Evolutionary conservation across 345 rosid genomes (phyloP).

Genomic region (Limnanthes douglasii): DNA sequence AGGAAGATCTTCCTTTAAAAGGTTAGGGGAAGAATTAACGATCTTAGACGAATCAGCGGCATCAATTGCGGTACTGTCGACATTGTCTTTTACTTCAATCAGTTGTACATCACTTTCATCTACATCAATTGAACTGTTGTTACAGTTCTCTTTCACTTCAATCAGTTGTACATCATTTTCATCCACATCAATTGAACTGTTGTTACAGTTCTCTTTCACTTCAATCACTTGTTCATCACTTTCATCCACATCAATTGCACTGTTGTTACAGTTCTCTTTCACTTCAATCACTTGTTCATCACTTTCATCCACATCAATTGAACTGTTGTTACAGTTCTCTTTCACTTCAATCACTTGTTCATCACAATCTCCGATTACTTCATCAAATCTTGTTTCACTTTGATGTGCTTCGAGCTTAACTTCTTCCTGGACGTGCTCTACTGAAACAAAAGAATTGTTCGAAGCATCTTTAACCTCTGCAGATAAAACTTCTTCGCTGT

Average conservation of each 20-base stretch:
- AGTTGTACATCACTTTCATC: too few relatives aligned
- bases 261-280: constrained; percentile 6
- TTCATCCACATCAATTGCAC: constrained; percentile 7
- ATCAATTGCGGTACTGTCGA: too few relatives aligned
- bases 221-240: constrained; percentile 9
- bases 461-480: constrained; percentile 13
- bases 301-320: constrained; percentile 7
- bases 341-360: constrained; percentile 9
- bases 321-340: constrained; percentile 6
- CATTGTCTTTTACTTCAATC: too few relatives aligned
- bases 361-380: constrained; percentile 5
- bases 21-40: constrained; percentile 2
- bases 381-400: constrained; percentile 7
- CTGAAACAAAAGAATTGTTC: constrained; percentile 8
- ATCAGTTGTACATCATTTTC: too few relatives aligned
- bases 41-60: constrained; percentile 7
- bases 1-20: constrained; percentile 10
- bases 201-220: constrained; percentile 7
- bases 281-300: constrained; percentile 8
- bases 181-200: constrained; percentile 5
- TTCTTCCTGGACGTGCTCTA: constrained; percentile 9
- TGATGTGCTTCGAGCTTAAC: constrained; percentile 11
- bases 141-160: too few relatives aligned
- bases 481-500: constrained; percentile 9
- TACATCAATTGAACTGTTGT: too few relatives aligned